These are phyloP conservation scores for Colletotrichum viniferum DNA, from an alignment of 2,329 filamentous ascomycete species.

Conservation along the genomic window DNA sequence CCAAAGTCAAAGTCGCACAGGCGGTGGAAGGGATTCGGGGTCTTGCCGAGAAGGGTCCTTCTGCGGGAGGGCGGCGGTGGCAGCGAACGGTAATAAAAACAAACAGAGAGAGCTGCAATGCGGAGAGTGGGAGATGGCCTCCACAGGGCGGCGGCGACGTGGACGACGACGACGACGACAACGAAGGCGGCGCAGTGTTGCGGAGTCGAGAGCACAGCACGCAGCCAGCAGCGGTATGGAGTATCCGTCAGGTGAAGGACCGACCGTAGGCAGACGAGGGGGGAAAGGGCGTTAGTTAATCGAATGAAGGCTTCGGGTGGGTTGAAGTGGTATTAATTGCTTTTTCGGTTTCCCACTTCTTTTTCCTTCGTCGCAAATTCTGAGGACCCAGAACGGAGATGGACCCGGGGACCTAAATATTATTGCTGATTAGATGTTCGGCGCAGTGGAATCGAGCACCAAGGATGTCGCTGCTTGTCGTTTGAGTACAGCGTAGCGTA, in stretches of 20 bases:
- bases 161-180: background rate
- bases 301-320: background rate
- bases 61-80: background rate
- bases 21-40: background rate
- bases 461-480: conserved; percentile 19
- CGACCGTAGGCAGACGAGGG: background rate
- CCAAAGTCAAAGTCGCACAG: background rate
- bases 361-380: conserved; percentile 9
- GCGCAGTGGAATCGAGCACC: conserved; percentile 18
- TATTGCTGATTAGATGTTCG: conserved; percentile 19
- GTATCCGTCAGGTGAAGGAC: background rate
- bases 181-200: background rate
- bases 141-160: background rate
- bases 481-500: background rate
- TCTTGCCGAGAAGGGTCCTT: background rate
- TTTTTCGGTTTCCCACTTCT: conserved; percentile 9
- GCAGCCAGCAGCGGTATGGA: background rate
- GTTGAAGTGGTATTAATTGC: conserved; percentile 8
- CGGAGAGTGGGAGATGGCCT: background rate
- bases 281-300: background rate
- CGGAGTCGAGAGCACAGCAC: background rate
- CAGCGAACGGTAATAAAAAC: background rate
- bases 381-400: conserved; percentile 13
- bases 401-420: conserved; percentile 6
- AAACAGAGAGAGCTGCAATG: background rate